Evolutionary conservation across 2,329 filamentous ascomycete genomes (phyloP), one percentile per base, ranked within the genome.

Genomic region (Kalaharituber pfeilii): DNA sequence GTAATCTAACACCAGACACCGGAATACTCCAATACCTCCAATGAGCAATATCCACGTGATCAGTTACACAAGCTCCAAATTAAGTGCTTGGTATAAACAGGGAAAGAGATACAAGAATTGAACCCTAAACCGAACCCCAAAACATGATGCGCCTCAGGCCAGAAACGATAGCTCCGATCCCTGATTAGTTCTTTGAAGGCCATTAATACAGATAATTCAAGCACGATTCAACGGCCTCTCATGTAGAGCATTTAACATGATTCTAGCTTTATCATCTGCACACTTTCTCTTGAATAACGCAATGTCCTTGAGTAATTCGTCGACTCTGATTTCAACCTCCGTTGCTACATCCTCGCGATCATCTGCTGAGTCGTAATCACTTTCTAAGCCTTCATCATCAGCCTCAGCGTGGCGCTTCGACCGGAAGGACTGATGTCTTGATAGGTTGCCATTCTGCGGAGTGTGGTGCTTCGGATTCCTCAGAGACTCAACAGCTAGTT

Each of bases 221-320:
- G n/a, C n/a, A n/a, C n/a, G n/a, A 39, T 39, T 39, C 33, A 39
- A 13, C 7, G 33, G 20, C 33, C 4, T 9, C 33, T 47, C 42
- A 22, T 47, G 42, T 4, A 47, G 13, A 15, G 42, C 18, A 22
- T 47, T 47, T 13, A 47, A 47, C 42, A 47, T 47, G 13, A 47
- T 18, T 22, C 42, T 47, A 4, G 42, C 11, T 67, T 84, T 78
- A 67, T 96, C 91, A 63, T 91, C 86, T 5, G 78, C 80, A 59
- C 96, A 79, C 71, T 94, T 96, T 64, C 80, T 79, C 67, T 82
- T 82, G 71, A 94, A 93, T 65, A 89, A 67, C 27, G 76, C 77
- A 53, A 94, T 66, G 62, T 96, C 88, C 62, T 80, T 79, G 60
- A 98, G 73, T 65, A 96, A 76, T 30, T 82, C 81, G 62, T 88